phyloP scores from a whole-genome alignment of 805 yeast species.

The Candida incommunis region DNA sequence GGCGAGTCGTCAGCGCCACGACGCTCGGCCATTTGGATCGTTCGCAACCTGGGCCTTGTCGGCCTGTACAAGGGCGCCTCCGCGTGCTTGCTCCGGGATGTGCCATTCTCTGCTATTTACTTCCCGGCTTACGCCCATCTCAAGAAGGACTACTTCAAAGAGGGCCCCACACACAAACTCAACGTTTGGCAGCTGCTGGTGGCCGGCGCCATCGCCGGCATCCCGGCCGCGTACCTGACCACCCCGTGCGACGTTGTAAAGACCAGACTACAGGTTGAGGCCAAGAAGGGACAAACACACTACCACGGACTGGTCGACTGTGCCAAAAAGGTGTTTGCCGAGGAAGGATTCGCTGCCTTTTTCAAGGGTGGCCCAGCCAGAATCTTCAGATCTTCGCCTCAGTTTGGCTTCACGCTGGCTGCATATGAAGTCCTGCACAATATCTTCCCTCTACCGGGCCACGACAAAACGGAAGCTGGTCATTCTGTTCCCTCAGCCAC shows the following conservation, averaged over 20 bases:
- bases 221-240: slow-evolving; percentile 93
- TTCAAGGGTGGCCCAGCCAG: slow-evolving; percentile 96
- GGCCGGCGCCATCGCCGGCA: slow-evolving; percentile 93
- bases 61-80: slow-evolving; percentile 87
- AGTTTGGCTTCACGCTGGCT: slow-evolving; percentile 95
- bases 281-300: slow-evolving; percentile 59
- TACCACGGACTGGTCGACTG: slow-evolving; percentile 74
- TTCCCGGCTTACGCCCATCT: slow-evolving; percentile 95
- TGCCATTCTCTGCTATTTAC: slow-evolving; percentile 92
- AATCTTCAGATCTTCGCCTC: slow-evolving; percentile 90
- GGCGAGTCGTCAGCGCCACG: slow-evolving; percentile 20
- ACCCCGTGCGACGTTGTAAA: slow-evolving; percentile 96
- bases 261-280: slow-evolving; percentile 81
- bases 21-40: slow-evolving; percentile 54
- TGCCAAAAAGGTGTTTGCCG: slow-evolving; percentile 52
- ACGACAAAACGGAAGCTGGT: slow-evolving; percentile 27
- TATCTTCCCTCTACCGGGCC: slow-evolving; percentile 49
- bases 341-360: slow-evolving; percentile 76
- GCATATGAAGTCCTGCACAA: slow-evolving; percentile 85
- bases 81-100: slow-evolving; percentile 89
- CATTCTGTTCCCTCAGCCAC: slow-evolving; percentile 26
- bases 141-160: slow-evolving; percentile 66
- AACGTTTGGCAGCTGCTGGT: slow-evolving; percentile 71
- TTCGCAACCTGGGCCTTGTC: slow-evolving; percentile 60
- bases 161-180: slow-evolving; percentile 62